A percentile compares a stretch with the other conserved stretches of the same genome.
These are phyloP conservation scores for Elongisporangium prolatum DNA, from an alignment of 352 stramenopile genomes.

Conservation along the genomic window DNA sequence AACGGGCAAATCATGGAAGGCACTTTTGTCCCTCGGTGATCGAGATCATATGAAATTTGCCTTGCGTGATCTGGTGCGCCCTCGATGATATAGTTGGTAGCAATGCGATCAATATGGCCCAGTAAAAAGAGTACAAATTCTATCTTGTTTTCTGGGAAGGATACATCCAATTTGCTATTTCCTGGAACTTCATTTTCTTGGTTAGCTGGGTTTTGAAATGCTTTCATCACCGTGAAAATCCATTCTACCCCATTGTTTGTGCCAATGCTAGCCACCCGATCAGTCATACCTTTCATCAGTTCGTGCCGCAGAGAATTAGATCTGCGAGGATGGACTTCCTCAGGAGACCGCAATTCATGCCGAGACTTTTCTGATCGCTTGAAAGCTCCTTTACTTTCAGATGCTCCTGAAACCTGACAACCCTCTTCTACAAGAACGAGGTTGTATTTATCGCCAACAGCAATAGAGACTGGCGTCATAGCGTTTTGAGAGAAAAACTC, in stretches of 20 bases:
- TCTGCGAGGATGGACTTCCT: background rate
- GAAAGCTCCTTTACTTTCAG: background rate
- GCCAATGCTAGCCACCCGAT: background rate
- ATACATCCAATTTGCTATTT: background rate
- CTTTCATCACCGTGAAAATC: background rate
- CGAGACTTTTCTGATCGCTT: background rate
- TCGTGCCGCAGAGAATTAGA: background rate
- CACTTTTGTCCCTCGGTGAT: background rate
- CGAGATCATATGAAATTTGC: background rate
- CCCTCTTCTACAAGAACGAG: conserved; percentile 57
- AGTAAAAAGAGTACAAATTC: conserved; percentile 31
- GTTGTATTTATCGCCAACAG: conserved; percentile 86
- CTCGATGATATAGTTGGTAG: conserved; percentile 20
- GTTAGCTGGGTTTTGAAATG: background rate
- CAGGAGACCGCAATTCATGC: background rate
- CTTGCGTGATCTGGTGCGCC: background rate
- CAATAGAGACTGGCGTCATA: conserved; percentile 61
- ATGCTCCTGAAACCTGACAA: background rate
- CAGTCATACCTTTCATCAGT: background rate
- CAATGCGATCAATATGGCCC: conserved; percentile 41
- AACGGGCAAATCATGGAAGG: conserved; percentile 25
- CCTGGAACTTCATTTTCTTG: background rate
- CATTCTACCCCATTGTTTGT: background rate
- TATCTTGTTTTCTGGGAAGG: conserved; percentile 4
- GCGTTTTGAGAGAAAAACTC: conserved; percentile 46